These are phyloP conservation scores for Aciculoconidium aculeatum DNA, from an alignment of 805 yeast genomes.

Conservation along the genomic window DNA sequence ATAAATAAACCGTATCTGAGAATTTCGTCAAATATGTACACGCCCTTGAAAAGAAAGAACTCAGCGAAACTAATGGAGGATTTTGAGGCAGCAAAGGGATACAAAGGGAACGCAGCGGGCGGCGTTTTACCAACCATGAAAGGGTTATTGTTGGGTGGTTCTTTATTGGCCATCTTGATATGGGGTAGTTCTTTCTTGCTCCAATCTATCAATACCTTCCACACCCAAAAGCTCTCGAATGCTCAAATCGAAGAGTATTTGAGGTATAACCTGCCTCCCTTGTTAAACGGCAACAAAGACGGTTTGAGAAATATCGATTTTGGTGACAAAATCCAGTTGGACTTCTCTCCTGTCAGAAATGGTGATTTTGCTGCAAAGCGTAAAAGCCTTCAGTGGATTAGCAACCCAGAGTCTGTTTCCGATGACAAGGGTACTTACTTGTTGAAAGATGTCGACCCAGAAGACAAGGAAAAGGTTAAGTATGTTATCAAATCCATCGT, in stretches of 20 bases:
- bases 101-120: slow-evolving; percentile 2
- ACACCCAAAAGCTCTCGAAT: slow-evolving; percentile 2
- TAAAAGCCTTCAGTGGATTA: slow-evolving; percentile 68
- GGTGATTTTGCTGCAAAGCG: slow-evolving; percentile 49
- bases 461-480: slow-evolving; percentile 36
- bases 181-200: slow-evolving; percentile 35
- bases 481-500: slow-evolving; percentile 52
- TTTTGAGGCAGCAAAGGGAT: slow-evolving; percentile 2
- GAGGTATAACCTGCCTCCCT: slow-evolving; percentile 1
- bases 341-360: slow-evolving; percentile 37
- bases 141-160: slow-evolving; percentile 10
- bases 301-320: slow-evolving; percentile 7
- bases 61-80: slow-evolving; percentile 8
- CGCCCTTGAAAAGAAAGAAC: slow-evolving; percentile 6
- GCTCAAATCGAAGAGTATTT: slow-evolving; percentile 3
- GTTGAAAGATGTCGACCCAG: slow-evolving; percentile 17
- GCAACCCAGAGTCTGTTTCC: slow-evolving; percentile 38
- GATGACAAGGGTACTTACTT: slow-evolving; percentile 68
- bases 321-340: slow-evolving; percentile 22
- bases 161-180: slow-evolving; percentile 22
- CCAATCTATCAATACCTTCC: slow-evolving; percentile 15
- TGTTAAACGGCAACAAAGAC: slow-evolving; percentile 4
- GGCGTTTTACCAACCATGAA: no score
- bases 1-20: no score
- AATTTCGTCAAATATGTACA: slow-evolving; percentile 5